Conservation (phyloP, 768 basidiomycete species). For the Ramaria sp. region DNA sequence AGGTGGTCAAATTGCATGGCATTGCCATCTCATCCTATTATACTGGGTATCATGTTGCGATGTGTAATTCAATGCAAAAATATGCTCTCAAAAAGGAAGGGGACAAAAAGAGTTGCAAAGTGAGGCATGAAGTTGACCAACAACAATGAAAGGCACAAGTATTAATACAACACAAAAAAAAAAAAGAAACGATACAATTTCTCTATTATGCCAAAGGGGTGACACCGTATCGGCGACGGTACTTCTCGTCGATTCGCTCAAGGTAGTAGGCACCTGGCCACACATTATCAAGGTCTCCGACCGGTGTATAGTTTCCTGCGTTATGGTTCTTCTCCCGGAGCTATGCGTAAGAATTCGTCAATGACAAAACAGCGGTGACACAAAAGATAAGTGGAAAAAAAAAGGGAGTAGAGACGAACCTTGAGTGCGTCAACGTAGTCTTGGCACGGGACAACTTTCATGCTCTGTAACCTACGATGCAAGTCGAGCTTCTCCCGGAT, state of each 20-base stretch:
- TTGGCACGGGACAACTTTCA: conserved; percentile 87
- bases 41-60: too few species aligned
- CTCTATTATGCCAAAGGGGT: conserved; percentile 19
- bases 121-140: too few species aligned
- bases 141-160: too few species aligned
- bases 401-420: conserved; percentile 30
- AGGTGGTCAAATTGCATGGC: too few species aligned
- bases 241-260: conserved; percentile 79
- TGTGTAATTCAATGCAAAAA: too few species aligned
- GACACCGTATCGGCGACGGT: conserved; percentile 76
- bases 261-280: conserved; percentile 95
- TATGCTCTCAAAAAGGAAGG: too few species aligned
- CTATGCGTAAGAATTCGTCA: conserved; percentile 28
- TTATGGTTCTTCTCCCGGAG: conserved; percentile 97
- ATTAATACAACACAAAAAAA: background rate
- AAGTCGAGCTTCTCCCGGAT: conserved; percentile 80
- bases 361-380: background rate
- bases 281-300: conserved; percentile 83
- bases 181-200: background rate
- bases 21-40: too few species aligned
- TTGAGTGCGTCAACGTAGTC: conserved; percentile 80
- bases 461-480: conserved; percentile 59
- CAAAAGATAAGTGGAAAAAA: background rate
- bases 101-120: too few species aligned
- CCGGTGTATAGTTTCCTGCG: conserved; percentile 70